phyloP scores from a whole-genome alignment of 2,329 filamentous ascomycete species.

The Chaetomium olivaceum region DNA sequence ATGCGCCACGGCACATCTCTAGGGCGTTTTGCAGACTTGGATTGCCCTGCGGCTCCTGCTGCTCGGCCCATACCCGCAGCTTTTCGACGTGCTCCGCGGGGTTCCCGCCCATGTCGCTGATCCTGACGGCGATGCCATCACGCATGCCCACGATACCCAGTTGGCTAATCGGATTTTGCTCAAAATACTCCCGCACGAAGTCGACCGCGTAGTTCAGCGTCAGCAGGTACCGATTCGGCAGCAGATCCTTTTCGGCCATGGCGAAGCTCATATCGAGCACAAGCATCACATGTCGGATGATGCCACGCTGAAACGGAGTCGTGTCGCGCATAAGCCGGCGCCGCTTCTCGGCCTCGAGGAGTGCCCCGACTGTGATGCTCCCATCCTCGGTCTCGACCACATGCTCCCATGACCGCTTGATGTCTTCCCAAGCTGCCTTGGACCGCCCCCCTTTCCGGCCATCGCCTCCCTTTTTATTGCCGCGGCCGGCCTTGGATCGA shows the following conservation, averaged over 20 bases:
- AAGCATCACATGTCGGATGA: constrained; percentile 93
- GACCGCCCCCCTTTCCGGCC: constrained; percentile 39
- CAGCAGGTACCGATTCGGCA: constrained; percentile 82
- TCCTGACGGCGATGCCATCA: constrained; percentile 80
- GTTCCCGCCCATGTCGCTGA: constrained; percentile 90
- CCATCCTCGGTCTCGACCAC: constrained; percentile 79
- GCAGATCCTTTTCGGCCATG: constrained; percentile 93
- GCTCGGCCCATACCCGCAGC: constrained; percentile 65
- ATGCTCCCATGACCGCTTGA: constrained; percentile 69
- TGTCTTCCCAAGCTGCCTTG: constrained; percentile 65
- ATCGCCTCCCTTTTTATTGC: constrained; percentile 32
- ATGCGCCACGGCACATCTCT: constrained; percentile 86
- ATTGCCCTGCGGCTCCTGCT: constrained; percentile 69
- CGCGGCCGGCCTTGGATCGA: constrained; percentile 33
- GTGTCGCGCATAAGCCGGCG: constrained; percentile 84
- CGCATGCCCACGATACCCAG: constrained; percentile 90
- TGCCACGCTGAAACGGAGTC: constrained; percentile 90
- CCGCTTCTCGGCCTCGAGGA: constrained; percentile 81
- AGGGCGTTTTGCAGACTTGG: constrained; percentile 90
- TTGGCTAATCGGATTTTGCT: constrained; percentile 97
- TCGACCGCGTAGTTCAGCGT: constrained; percentile 79
- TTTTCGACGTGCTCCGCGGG: constrained; percentile 82
- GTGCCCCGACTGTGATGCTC: constrained; percentile 71
- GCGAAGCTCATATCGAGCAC: constrained; percentile 90
- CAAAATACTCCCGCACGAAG: constrained; percentile 93